These are phyloP conservation scores for Volvariella surrecta DNA, from an alignment of 1,284 basidiomycete genomes.

Conservation along the genomic window DNA sequence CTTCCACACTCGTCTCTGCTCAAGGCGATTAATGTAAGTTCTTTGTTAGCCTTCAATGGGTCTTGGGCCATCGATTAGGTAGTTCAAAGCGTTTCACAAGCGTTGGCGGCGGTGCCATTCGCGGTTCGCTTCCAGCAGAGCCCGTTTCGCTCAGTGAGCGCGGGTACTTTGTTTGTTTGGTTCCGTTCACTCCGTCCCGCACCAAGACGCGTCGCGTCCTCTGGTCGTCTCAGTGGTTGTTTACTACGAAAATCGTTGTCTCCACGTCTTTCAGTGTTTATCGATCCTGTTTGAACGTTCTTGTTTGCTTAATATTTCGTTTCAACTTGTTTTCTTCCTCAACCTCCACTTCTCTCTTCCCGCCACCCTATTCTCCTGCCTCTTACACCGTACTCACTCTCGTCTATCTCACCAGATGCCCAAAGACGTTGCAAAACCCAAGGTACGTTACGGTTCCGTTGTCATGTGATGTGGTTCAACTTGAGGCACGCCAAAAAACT, in stretches of 20 bases:
- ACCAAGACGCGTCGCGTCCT: slow-evolving; percentile 20
- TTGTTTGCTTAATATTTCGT: slow-evolving; percentile 7
- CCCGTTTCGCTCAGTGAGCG: slow-evolving; percentile 5
- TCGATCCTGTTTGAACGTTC: slow-evolving; percentile 13
- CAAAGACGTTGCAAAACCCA: slow-evolving; percentile 70
- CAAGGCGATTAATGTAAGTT: not conserved
- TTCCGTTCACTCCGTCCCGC: slow-evolving; percentile 4
- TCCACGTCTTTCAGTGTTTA: slow-evolving; percentile 9
- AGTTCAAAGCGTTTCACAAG: no score
- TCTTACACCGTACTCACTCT: slow-evolving; percentile 8
- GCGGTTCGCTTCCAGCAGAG: not conserved
- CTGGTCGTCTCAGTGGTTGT: slow-evolving; percentile 8
- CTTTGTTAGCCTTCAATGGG: not conserved
- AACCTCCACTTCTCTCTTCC: not conserved
- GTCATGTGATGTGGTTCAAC: no score
- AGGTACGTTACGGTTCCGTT: slow-evolving; percentile 37
- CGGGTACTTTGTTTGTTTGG: slow-evolving; percentile 25
- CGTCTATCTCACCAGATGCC: slow-evolving; percentile 46
- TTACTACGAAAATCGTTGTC: slow-evolving; percentile 9
- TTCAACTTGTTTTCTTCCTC: slow-evolving; percentile 7
- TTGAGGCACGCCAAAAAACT: slow-evolving; percentile 10
- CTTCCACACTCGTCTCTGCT: not conserved
- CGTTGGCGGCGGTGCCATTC: not conserved
- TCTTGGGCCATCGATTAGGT: no score
- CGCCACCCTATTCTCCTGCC: slow-evolving; percentile 8